phyloP scores from a whole-genome alignment of 1,139 yeast genomes.

The Kodamaea fungicola region DNA sequence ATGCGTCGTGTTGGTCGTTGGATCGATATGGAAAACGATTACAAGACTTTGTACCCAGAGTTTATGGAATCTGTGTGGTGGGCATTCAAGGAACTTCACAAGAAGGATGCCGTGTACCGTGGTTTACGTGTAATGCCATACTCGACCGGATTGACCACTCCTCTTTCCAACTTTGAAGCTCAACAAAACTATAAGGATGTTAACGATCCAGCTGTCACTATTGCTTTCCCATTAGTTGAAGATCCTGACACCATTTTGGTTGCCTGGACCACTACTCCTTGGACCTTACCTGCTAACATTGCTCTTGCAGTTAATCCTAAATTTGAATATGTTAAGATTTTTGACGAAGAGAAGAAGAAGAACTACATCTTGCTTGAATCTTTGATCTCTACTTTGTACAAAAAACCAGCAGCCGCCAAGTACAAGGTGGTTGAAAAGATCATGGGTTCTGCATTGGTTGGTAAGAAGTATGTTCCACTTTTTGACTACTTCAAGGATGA shows the following conservation, averaged over 20 bases:
- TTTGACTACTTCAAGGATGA: constrained; percentile 76
- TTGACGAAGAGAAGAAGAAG: constrained; percentile 79
- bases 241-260: constrained; percentile 81
- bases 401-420: constrained; percentile 90
- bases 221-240: constrained; percentile 78
- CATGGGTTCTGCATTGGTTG: constrained; percentile 75
- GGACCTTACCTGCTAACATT: constrained; percentile 96
- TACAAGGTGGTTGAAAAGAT: constrained; percentile 77
- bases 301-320: constrained; percentile 90
- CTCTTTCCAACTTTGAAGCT: constrained; percentile 95
- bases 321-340: constrained; percentile 87
- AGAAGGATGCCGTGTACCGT: constrained; percentile 84
- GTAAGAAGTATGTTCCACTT: constrained; percentile 75
- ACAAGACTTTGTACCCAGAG: constrained; percentile 91
- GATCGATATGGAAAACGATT: constrained; percentile 98
- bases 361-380: constrained; percentile 81
- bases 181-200: constrained; percentile 98
- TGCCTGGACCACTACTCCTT: constrained; percentile 99
- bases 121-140: constrained; percentile 98
- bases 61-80: constrained; percentile 99
- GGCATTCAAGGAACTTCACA: constrained; percentile 87
- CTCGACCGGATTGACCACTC: constrained; percentile 95
- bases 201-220: constrained; percentile 91
- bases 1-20: constrained; percentile 95
- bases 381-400: constrained; percentile 77